Percentiles rank a stretch among this genome's conserved stretches.
Conservation (phyloP, 1,284 basidiomycete genomes). For the Tylopilus sp. region DNA sequence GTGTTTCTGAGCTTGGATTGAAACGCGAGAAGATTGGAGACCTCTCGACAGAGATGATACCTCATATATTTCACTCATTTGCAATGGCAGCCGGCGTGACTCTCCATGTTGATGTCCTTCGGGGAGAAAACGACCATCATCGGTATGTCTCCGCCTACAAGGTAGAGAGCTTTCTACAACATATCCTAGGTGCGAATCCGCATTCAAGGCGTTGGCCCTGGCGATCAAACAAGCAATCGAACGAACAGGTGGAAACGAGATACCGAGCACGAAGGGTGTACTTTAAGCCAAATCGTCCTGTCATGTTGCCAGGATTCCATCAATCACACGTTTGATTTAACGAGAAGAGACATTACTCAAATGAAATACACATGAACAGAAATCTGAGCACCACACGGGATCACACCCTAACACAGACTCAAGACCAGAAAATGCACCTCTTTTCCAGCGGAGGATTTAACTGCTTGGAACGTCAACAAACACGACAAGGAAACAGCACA, state of each 20-base stretch:
- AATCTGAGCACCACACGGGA: slow-evolving; percentile 6
- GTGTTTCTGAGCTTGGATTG: slow-evolving; percentile 86
- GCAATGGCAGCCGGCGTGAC: slow-evolving; percentile 89
- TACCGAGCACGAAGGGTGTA: slow-evolving; percentile 97
- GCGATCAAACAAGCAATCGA: slow-evolving; percentile 94
- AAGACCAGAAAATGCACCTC: slow-evolving; percentile 67
- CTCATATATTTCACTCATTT: slow-evolving; percentile 92
- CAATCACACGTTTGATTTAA: background rate
- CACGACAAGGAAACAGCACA: background rate
- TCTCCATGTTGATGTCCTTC: slow-evolving; percentile 89
- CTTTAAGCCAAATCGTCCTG: slow-evolving; percentile 41
- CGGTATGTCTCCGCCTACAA: slow-evolving; percentile 51
- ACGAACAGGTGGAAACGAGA: slow-evolving; percentile 84
- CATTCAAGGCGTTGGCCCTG: slow-evolving; percentile 96
- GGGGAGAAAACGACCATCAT: slow-evolving; percentile 98
- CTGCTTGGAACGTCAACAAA: slow-evolving; percentile 33
- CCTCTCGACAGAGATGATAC: slow-evolving; percentile 96
- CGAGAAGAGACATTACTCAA: background rate
- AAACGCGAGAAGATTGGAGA: slow-evolving; percentile 97
- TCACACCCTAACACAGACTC: slow-evolving; percentile 7
- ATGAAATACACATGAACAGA: slow-evolving; percentile 22
- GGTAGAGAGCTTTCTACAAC: slow-evolving; percentile 5
- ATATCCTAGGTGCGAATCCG: slow-evolving; percentile 77
- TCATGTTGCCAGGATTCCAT: background rate
- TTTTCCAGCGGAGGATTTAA: slow-evolving; percentile 64